Percentiles rank a stretch among this genome's conserved stretches.
These are phyloP conservation scores for Chaetomium olivaceum DNA, from an alignment of 2,329 filamentous ascomycete genomes.

Conservation along the genomic window DNA sequence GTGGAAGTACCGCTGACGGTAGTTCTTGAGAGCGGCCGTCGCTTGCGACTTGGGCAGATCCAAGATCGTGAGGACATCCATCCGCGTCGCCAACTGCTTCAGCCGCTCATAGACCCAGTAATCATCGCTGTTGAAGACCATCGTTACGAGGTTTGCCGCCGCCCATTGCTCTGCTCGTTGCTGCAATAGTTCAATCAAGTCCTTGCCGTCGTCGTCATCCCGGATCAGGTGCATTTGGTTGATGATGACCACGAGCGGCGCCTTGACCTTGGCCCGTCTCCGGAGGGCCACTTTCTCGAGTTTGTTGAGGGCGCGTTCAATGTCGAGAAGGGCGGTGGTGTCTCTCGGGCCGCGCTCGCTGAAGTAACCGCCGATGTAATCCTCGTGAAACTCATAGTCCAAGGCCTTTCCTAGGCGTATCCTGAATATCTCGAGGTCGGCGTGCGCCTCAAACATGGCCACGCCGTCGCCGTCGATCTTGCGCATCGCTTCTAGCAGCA, in stretches of 20 bases:
- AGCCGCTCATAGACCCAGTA: constrained; percentile 98
- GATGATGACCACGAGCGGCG: constrained; percentile 86
- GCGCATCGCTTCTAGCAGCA: constrained; percentile 93
- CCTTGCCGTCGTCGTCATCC: constrained; percentile 89
- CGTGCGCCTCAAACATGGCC: constrained; percentile 95
- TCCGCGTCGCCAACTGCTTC: constrained; percentile 87
- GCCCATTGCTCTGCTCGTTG: constrained; percentile 97
- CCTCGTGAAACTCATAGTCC: constrained; percentile 96
- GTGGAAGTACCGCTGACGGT: constrained; percentile 75
- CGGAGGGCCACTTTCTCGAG: constrained; percentile 89
- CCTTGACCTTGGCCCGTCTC: constrained; percentile 60
- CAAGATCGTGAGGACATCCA: constrained; percentile 86
- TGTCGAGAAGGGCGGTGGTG: constrained; percentile 87
- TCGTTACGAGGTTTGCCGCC: constrained; percentile 83
- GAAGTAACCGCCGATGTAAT: constrained; percentile 96
- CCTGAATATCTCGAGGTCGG: constrained; percentile 92
- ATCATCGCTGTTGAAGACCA: constrained; percentile 94
- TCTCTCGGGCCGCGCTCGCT: constrained; percentile 91
- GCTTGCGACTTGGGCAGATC: constrained; percentile 81
- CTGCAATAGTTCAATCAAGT: constrained; percentile 90
- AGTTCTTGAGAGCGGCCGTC: constrained; percentile 72
- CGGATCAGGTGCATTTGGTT: constrained; percentile 91
- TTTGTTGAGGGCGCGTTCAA: constrained; percentile 96
- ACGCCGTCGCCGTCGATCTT: constrained; percentile 86
- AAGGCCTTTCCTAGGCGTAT: constrained; percentile 89